Conservation (phyloP, 208 protist genomes). For the Trypanosoma lewisi region DNA sequence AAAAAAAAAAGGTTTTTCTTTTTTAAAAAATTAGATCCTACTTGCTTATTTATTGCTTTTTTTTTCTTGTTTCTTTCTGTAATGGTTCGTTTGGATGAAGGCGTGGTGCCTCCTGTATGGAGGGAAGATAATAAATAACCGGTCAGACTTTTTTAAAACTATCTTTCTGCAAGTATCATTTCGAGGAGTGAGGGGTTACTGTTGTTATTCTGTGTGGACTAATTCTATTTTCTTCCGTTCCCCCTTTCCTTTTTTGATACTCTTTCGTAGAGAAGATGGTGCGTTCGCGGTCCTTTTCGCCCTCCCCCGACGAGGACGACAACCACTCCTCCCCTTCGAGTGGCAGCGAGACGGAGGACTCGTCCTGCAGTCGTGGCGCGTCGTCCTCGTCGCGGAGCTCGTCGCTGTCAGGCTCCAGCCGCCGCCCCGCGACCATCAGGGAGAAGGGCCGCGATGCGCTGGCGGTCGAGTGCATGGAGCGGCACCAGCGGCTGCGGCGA, state of each 20-base stretch:
- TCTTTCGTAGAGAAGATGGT: background rate
- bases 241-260: slow-evolving; percentile 12
- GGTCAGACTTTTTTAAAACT: background rate
- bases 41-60: too few species aligned
- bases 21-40: too few species aligned
- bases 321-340: slow-evolving; percentile 2
- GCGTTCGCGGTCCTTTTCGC: background rate
- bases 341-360: background rate
- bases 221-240: background rate
- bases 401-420: background rate
- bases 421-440: background rate
- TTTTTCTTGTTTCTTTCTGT: too few species aligned
- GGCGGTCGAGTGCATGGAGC: slow-evolving; percentile 45
- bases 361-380: background rate
- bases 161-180: too few species aligned
- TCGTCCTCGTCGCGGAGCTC: slow-evolving; percentile 15
- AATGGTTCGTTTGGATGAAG: too few species aligned
- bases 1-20: too few species aligned
- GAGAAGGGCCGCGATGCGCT: slow-evolving; percentile 17
- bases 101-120: too few species aligned
- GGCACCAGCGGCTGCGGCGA: slow-evolving; percentile 50
- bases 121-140: too few species aligned
- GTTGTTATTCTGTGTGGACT: too few species aligned
- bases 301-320: slow-evolving; percentile 9
- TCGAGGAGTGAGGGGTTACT: too few species aligned